These are phyloP conservation scores for Tilletia caries DNA, from an alignment of 1,284 basidiomycete species.

Conservation along the genomic window DNA sequence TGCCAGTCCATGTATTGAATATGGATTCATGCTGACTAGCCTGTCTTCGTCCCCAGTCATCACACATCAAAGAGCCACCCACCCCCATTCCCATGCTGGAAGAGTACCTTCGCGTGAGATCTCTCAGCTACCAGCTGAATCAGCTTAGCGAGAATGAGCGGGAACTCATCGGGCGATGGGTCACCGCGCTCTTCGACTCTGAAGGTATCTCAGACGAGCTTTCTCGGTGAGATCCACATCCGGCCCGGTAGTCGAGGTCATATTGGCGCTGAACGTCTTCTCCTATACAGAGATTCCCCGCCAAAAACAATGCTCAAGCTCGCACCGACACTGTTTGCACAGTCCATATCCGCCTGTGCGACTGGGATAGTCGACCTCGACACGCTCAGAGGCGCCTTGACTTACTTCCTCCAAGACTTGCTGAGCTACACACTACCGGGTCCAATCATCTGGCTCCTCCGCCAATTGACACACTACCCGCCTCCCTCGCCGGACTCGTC, in stretches of 20 bases:
- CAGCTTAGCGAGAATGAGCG: conserved; percentile 50
- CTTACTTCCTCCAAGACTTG: conserved; percentile 60
- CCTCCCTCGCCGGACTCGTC: neutral
- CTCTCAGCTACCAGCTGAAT: conserved; percentile 45
- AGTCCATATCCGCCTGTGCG: conserved; percentile 56
- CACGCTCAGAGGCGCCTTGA: conserved; percentile 58
- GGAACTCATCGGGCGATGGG: conserved; percentile 50
- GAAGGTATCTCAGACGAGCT: conserved; percentile 56
- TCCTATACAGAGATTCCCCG: conserved; percentile 50
- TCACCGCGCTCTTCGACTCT: conserved; percentile 52
- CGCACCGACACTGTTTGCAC: conserved; percentile 58
- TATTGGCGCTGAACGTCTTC: neutral
- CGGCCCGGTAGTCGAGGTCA: neutral
- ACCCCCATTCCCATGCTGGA: conserved; percentile 34
- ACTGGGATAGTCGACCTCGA: conserved; percentile 58
- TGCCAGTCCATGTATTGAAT: neutral
- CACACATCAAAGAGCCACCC: neutral
- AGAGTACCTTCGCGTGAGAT: conserved; percentile 28
- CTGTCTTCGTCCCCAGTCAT: neutral
- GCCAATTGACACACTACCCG: conserved; percentile 24
- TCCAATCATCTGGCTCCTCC: conserved; percentile 50
- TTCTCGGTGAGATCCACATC: conserved; percentile 33
- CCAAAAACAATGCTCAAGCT: conserved; percentile 56
- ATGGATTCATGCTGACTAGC: no score
- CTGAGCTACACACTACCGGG: conserved; percentile 59